Percentiles rank a stretch among this genome's conserved stretches.
phyloP scores from a whole-genome alignment of 2,329 filamentous ascomycete genomes.

The Microsporum audouinii region DNA sequence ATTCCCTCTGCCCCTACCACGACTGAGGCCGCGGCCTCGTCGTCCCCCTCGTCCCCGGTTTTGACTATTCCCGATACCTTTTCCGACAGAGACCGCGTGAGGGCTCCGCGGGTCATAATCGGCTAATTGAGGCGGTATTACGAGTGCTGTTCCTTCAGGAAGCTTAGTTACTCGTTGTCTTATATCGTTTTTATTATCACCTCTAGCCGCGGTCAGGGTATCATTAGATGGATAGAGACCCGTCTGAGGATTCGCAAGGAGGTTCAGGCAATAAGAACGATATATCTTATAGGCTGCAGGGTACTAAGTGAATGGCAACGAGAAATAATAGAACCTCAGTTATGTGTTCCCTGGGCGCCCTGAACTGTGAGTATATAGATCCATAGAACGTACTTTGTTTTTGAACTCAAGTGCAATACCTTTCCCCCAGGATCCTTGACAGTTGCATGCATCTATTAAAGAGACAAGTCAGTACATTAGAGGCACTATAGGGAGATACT shows the following conservation, averaged over 20 bases:
- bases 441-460: slow-evolving; percentile 46
- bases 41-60: background rate
- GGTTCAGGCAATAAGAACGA: slow-evolving; percentile 35
- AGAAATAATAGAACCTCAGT: background rate
- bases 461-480: background rate
- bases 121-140: slow-evolving; percentile 41
- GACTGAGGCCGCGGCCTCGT: background rate
- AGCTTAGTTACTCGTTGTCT: slow-evolving; percentile 9
- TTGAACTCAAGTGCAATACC: slow-evolving; percentile 47
- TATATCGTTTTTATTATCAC: background rate
- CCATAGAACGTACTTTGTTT: slow-evolving; percentile 18
- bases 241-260: slow-evolving; percentile 12
- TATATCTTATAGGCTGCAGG: slow-evolving; percentile 42
- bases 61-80: background rate
- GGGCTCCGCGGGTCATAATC: slow-evolving; percentile 16
- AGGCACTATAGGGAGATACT: background rate
- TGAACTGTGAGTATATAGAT: background rate
- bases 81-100: background rate
- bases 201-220: background rate
- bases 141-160: slow-evolving; percentile 38
- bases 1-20: background rate
- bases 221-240: background rate
- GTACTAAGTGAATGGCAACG: slow-evolving; percentile 28
- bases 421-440: slow-evolving; percentile 45
- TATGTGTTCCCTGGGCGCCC: background rate